A percentile compares a stretch with the other conserved stretches of the same genome.
Evolutionary conservation across 495 filamentous ascomycete genomes (phyloP).

Genomic region (Filosporella fistucella): DNA sequence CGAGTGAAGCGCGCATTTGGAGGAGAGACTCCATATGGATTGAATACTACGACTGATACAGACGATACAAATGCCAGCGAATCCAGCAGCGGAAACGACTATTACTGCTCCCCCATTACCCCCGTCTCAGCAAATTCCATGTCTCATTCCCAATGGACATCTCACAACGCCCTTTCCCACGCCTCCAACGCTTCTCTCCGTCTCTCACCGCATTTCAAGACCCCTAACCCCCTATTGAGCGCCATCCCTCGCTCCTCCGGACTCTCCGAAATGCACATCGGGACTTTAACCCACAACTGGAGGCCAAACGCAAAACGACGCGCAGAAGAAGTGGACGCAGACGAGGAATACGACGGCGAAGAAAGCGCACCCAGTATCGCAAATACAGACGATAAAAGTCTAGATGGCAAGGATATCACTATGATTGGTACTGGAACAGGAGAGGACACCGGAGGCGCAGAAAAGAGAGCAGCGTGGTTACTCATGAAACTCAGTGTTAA

Average conservation of each 20-base stretch:
- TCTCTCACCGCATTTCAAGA: neutral
- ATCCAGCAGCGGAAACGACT: constrained; percentile 17
- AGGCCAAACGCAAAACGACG: constrained; percentile 5
- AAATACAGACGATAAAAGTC: constrained; percentile 21
- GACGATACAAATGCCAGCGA: constrained; percentile 15
- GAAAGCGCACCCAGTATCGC: constrained; percentile 9
- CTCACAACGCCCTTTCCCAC: constrained; percentile 23
- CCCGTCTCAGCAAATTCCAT: constrained; percentile 12
- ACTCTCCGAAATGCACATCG: constrained; percentile 1
- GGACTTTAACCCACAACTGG: neutral
- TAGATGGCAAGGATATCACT: constrained; percentile 8
- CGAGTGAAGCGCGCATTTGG: constrained; percentile 20
- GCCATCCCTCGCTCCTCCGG: constrained; percentile 34
- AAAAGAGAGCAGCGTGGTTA: constrained; percentile 53
- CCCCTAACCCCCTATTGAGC: constrained; percentile 35
- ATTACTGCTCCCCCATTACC: constrained; percentile 25
- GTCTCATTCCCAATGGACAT: constrained; percentile 19
- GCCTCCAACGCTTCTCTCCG: constrained; percentile 14
- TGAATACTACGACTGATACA: constrained; percentile 32
- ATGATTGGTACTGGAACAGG: constrained; percentile 4
- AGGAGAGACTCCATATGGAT: constrained; percentile 26
- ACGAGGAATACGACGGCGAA: constrained; percentile 14
- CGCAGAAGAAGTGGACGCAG: constrained; percentile 17
- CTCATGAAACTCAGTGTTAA: constrained; percentile 50
- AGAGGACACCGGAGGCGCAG: constrained; percentile 14